Percentiles rank a stretch among this genome's conserved stretches.
Evolutionary conservation across 2,329 filamentous ascomycete genomes (phyloP).

Genomic region (Colletotrichum zoysiae): DNA sequence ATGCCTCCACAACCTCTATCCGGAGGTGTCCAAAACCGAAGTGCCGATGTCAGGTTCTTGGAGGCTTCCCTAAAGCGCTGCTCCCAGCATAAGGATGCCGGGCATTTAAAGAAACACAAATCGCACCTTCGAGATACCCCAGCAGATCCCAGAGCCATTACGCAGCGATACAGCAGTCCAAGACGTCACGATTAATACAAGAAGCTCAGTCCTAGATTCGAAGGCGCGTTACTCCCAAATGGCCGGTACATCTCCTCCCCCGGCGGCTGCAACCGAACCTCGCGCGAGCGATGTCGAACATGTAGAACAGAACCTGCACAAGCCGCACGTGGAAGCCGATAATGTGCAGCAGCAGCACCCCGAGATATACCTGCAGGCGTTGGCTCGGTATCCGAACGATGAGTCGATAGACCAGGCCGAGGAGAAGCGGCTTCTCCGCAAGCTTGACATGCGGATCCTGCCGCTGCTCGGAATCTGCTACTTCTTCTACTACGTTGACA

Average conservation of each 20-base stretch:
- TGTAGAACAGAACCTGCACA: constrained; percentile 42
- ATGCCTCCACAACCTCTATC: constrained; percentile 12
- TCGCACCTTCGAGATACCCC: background rate
- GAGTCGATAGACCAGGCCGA: constrained; percentile 52
- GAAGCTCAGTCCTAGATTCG: background rate
- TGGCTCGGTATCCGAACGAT: constrained; percentile 53
- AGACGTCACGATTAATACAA: background rate
- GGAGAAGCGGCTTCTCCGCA: constrained; percentile 52
- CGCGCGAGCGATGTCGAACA: constrained; percentile 42
- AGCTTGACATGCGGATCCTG: constrained; percentile 54
- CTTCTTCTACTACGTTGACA: constrained; percentile 56
- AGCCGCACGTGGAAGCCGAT: constrained; percentile 24
- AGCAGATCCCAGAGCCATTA: background rate
- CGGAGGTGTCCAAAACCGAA: constrained; percentile 26
- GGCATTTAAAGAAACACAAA: constrained; percentile 6
- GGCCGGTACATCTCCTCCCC: background rate
- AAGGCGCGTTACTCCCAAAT: background rate
- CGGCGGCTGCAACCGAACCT: background rate
- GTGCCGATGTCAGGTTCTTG: background rate
- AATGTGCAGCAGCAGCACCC: constrained; percentile 44
- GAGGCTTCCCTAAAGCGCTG: constrained; percentile 15
- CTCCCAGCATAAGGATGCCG: background rate
- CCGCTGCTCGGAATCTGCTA: constrained; percentile 56
- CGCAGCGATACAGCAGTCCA: background rate
- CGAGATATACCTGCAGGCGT: constrained; percentile 52